Evolutionary conservation across 2,329 filamentous ascomycete species (phyloP).

Genomic region (Emmonsiellopsis sp.): DNA sequence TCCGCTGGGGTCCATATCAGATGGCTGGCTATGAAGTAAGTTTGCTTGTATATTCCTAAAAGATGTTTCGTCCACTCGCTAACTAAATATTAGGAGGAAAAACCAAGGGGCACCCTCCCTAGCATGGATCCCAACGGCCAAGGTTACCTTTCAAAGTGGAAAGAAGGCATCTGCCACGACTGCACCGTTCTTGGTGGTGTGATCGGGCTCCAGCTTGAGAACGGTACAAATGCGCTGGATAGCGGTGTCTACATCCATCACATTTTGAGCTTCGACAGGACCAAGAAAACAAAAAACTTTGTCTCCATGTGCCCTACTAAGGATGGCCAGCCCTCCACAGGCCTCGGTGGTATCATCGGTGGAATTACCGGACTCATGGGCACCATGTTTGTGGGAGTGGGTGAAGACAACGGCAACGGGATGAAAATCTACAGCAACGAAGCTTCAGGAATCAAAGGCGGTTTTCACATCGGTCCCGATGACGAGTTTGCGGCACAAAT

Average conservation of each 20-base stretch:
- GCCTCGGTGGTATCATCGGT: neutral
- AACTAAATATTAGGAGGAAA: neutral
- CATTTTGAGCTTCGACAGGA: neutral
- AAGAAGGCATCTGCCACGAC: constrained; percentile 1
- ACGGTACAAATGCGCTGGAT: neutral
- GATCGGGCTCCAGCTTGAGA: neutral
- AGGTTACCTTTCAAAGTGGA: neutral
- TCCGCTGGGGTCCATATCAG: neutral
- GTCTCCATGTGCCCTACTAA: neutral
- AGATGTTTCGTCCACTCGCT: neutral
- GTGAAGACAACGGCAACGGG: constrained; percentile 1
- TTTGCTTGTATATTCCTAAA: neutral
- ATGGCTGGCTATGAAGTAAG: neutral
- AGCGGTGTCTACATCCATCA: constrained; percentile 1
- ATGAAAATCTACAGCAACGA: neutral
- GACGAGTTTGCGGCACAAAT: neutral
- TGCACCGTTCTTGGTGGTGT: constrained; percentile 1
- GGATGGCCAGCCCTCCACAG: neutral
- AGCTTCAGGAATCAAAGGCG: neutral
- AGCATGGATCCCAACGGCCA: constrained; percentile 1
- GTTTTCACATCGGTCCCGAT: neutral
- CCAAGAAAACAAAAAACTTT: neutral
- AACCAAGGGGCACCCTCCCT: neutral
- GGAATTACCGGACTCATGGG: neutral
- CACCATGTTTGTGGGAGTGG: neutral